Percentiles rank a stretch among this genome's conserved stretches.
These are phyloP conservation scores for Stipa capillata DNA, from an alignment of 176 grass and related monocot genomes.

Conservation along the genomic window DNA sequence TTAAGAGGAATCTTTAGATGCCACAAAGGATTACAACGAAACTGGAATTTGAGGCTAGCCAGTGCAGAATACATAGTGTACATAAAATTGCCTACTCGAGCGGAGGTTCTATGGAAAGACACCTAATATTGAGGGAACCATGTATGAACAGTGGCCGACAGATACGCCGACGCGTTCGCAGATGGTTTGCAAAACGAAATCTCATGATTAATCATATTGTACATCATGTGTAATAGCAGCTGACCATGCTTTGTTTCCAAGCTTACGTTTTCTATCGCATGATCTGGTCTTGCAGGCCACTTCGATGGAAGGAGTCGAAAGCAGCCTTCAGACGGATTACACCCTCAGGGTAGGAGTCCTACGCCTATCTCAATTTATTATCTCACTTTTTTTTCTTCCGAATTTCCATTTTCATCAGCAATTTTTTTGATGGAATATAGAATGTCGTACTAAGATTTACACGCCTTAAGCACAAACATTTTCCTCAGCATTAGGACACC, in stretches of 20 bases:
- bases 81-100: too few species aligned
- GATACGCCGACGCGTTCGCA: background rate
- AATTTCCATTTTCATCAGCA: background rate
- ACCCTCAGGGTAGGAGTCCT: constrained; percentile 66
- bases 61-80: too few species aligned
- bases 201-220: background rate
- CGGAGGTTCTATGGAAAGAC: too few species aligned
- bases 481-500: background rate
- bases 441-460: background rate
- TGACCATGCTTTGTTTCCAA: background rate
- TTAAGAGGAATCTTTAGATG: too few species aligned
- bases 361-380: background rate
- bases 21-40: too few species aligned
- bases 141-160: background rate
- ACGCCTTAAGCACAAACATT: background rate
- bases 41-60: too few species aligned
- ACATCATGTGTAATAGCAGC: background rate
- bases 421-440: background rate
- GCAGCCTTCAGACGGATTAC: constrained; percentile 97
- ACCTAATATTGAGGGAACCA: too few species aligned
- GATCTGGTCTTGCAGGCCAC: constrained; percentile 55
- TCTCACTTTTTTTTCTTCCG: background rate
- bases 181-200: background rate
- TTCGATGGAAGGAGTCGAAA: constrained; percentile 74
- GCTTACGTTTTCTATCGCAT: background rate